Base-by-base conservation (phyloP, 768 basidiomycete genomes). In the Dioszegia crocea region DNA sequence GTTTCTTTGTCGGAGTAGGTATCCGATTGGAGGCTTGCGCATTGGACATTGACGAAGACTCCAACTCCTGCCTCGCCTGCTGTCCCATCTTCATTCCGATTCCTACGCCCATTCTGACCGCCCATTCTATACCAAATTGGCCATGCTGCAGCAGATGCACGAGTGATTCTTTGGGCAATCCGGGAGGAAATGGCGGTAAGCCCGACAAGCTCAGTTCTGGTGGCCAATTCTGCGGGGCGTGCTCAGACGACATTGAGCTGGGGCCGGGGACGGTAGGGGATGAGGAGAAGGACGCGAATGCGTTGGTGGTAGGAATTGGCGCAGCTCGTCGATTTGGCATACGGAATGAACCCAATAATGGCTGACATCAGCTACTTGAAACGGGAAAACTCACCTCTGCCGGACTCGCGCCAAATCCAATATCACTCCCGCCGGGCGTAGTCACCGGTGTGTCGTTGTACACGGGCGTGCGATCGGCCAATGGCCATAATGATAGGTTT, bases 91-190 rank as follows among this genome's bases (percentile, higher is more conserved):
- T 66, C 70, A 76, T 73, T 3, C 73, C 75, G 16, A 76, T 72
- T 5, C 71, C 71, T 71, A 76, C 74, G 9, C 75, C 75, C 62
- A 76, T 66, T 26, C 75, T 38, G 19, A 76, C 74, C 12, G 75
- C 75, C 73, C 75, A 70, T 50, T 76, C 75, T 41, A 76, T 47
- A 1, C 75, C 73, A 6, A 63, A 70, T 41, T 57, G 64, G 12
- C 75, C 75, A 47, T 70, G 74, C 44, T 75, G 70, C 8, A 71
- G 63, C 17, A 76, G 59, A 53, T 74, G 70, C 30, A 65, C 65
- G 17, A 76, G 36, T 1, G 71, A 65, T 14, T 33, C 33, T 14
- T 33, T 33, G 33, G 33, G 33, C 11, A 76, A 47, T 12, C 75
- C 75, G 9, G 72, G 66, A 17, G 75, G 75, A 29, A 76, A 50